Conservation (phyloP, 805 yeast genomes). For the Cyberlindnera suaveolens region DNA sequence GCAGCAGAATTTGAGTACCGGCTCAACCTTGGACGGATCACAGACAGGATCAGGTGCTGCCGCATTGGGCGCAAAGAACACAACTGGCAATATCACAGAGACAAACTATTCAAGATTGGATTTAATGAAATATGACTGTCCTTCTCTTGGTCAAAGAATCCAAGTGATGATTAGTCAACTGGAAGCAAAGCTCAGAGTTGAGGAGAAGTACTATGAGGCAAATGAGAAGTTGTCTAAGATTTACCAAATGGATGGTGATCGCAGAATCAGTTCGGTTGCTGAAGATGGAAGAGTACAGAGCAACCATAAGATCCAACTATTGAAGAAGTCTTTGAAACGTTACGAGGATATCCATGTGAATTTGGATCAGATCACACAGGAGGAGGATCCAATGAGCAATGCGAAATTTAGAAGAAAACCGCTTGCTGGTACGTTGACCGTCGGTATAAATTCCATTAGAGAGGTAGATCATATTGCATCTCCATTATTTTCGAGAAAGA, state of each 20-base stretch:
- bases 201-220: constrained; percentile 87
- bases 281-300: constrained; percentile 82
- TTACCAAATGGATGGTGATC: constrained; percentile 88
- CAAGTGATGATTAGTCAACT: constrained; percentile 93
- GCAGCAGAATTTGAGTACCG: neutral
- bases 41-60: constrained; percentile 28
- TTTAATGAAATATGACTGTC: constrained; percentile 85
- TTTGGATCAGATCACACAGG: constrained; percentile 51
- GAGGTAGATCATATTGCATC: constrained; percentile 92
- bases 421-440: constrained; percentile 68
- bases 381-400: constrained; percentile 46
- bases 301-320: constrained; percentile 75
- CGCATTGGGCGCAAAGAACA: constrained; percentile 1
- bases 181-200: constrained; percentile 90
- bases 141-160: constrained; percentile 89
- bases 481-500: constrained; percentile 68
- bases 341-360: constrained; percentile 85
- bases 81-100: constrained; percentile 21
- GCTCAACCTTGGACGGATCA: constrained; percentile 11
- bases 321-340: constrained; percentile 77
- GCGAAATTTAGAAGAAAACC: constrained; percentile 78
- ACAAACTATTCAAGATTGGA: constrained; percentile 61
- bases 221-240: constrained; percentile 83
- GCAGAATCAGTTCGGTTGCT: constrained; percentile 78
- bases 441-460: constrained; percentile 70